Conservation (phyloP, 352 stramenopile genomes). For the Pythium monospermum region DNA sequence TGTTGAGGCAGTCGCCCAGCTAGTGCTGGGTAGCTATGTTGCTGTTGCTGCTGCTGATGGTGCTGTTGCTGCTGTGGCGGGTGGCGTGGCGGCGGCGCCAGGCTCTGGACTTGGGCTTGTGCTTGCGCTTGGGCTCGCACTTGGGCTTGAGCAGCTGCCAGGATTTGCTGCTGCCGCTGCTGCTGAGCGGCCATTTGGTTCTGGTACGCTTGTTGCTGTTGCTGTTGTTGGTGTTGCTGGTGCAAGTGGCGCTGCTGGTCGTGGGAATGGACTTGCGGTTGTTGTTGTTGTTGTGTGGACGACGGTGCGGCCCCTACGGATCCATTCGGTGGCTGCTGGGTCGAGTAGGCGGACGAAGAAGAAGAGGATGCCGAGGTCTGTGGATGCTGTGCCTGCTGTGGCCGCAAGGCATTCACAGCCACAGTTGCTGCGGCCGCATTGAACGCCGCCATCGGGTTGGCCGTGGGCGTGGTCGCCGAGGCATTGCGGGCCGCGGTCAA, state of each 20-base stretch:
- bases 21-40: neutral
- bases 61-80: slow-evolving; percentile 22
- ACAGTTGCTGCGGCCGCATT: slow-evolving; percentile 9
- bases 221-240: slow-evolving; percentile 20
- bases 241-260: slow-evolving; percentile 10
- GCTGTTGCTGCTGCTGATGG: slow-evolving; percentile 11
- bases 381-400: slow-evolving; percentile 5
- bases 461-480: neutral
- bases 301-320: neutral
- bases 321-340: neutral
- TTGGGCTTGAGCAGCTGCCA: slow-evolving; percentile 16
- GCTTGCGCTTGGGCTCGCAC: slow-evolving; percentile 12
- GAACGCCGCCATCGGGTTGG: neutral
- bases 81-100: slow-evolving; percentile 18
- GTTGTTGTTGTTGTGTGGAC: slow-evolving; percentile 3
- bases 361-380: too few species aligned
- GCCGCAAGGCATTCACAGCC: slow-evolving; percentile 13
- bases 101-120: slow-evolving; percentile 9
- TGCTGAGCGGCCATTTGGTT: slow-evolving; percentile 19
- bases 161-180: slow-evolving; percentile 27
- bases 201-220: slow-evolving; percentile 22
- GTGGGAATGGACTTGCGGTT: neutral
- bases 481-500: slow-evolving; percentile 17
- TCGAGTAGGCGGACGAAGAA: too few species aligned
- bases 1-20: neutral